Evolutionary conservation across 441 rosid species (phyloP).

Genomic region (Raphanus hybrid): DNA sequence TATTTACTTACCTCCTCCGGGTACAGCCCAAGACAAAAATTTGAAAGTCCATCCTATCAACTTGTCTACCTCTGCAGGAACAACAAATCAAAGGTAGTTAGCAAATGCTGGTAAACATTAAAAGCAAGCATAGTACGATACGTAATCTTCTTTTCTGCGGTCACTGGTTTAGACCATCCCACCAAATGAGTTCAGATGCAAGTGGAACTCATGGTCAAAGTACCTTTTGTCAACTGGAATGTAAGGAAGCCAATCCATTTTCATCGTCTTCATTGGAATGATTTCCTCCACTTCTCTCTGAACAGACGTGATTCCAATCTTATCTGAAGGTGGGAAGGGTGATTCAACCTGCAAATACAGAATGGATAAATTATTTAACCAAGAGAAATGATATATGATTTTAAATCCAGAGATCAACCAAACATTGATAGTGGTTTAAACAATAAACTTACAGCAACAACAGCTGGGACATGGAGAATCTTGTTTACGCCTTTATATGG

Average conservation of each 20-base stretch:
- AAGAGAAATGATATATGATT: slow-evolving; percentile 1
- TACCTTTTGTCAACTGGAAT: slow-evolving; percentile 89
- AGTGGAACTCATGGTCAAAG: slow-evolving; percentile 9
- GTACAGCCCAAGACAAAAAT: slow-evolving; percentile 80
- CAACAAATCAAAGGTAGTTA: slow-evolving; percentile 20
- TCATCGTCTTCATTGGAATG: slow-evolving; percentile 95
- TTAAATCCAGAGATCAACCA: background rate
- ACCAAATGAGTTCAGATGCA: slow-evolving; percentile 22
- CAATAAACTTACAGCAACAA: slow-evolving; percentile 80
- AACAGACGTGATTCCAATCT: slow-evolving; percentile 91
- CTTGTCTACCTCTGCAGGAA: slow-evolving; percentile 71
- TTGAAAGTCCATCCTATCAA: slow-evolving; percentile 75
- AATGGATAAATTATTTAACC: background rate
- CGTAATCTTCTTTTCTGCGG: background rate
- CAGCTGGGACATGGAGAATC: slow-evolving; percentile 69
- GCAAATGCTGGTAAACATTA: slow-evolving; percentile 10
- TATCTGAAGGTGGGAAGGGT: slow-evolving; percentile 96
- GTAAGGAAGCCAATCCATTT: slow-evolving; percentile 98
- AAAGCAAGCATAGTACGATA: background rate
- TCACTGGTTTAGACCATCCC: slow-evolving; percentile 12
- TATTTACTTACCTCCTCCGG: slow-evolving; percentile 66
- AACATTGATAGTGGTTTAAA: slow-evolving; percentile 18
- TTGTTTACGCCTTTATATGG: slow-evolving; percentile 55
- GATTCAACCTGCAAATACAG: slow-evolving; percentile 67
- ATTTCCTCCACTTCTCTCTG: slow-evolving; percentile 94